Conservation (phyloP, 352 stramenopile genomes). For the Globisporangium carolinianum region DNA sequence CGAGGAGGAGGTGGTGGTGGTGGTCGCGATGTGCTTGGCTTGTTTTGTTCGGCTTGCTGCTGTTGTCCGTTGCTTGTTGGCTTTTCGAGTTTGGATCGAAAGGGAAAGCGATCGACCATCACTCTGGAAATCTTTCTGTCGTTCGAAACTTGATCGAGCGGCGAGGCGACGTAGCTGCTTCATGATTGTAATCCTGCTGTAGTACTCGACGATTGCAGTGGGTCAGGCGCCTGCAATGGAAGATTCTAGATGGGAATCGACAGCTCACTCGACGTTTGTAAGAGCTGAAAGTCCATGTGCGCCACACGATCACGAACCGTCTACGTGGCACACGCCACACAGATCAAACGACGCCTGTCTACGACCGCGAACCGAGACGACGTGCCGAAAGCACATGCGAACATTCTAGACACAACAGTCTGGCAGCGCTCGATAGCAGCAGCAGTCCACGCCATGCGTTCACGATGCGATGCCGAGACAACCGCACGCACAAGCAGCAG, state of each 20-base stretch:
- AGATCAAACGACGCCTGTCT: no score
- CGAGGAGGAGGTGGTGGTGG: no score
- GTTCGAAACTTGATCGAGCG: conserved; percentile 9
- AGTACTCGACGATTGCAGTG: neutral
- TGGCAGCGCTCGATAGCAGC: no score
- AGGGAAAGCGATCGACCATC: conserved; percentile 14
- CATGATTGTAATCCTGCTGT: neutral
- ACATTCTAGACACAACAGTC: neutral
- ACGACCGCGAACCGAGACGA: no score
- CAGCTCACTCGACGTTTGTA: neutral
- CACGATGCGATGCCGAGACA: no score
- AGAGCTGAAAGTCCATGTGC: no score
- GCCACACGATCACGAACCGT: no score
- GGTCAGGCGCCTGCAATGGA: conserved; percentile 20
- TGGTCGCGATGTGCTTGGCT: neutral
- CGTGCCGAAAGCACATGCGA: neutral
- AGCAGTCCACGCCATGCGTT: neutral
- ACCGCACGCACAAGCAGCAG: neutral
- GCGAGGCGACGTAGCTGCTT: conserved; percentile 19
- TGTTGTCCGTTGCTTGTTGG: neutral
- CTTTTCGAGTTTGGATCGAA: neutral
- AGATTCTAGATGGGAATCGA: conserved; percentile 52
- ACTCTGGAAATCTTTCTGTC: conserved; percentile 27
- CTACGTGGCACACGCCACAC: neutral
- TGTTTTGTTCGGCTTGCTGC: neutral